Base-by-base conservation (phyloP, 108 stramenopile species). In the Nannochloropsis gaditana region DNA sequence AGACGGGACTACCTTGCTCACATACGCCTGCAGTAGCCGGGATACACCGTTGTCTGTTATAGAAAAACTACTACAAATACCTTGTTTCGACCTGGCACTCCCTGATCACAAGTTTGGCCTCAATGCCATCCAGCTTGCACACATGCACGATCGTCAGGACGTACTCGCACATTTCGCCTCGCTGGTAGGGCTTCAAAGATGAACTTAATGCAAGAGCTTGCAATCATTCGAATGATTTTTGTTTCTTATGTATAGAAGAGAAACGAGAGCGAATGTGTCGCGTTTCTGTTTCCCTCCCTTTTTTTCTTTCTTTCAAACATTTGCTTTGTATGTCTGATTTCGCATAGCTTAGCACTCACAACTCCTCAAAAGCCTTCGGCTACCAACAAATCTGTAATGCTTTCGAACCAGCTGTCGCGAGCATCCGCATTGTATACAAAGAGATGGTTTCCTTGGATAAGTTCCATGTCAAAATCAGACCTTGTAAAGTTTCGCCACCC, bases 41-140 rank as follows among this genome's bases (percentile, higher is more conserved):
- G 15, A 15, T 73, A 73, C n/a, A n/a, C 59, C 59, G 3, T n/a
- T 73, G 19, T n/a, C 59, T n/a, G n/a, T 73, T n/a, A 73, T 73
- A 15, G 59, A 73, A n/a, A 15, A 73, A 73, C 59, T 73, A n/a
- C 2, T 73, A n/a, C 19, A 73, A 73, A 73, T 73, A n/a, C 59
- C 59, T 6, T 73, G 59, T n/a, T n/a, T 73, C n/a, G 59, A 73
- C n/a, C 59, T 73, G 59, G 59, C 19, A 15, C 59, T 73, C 59
- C 59, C 59, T 5, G 59, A 73, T n/a, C 59, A n/a, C 15, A 73
- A 73, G 59, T n/a, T 15, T 73, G 59, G 59, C 15, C 59, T 73
- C 59, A 73, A 73, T 73, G 59, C 59, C 8, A 73, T 73, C n/a
- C 59, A 73, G 59, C 59, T 73, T 3, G 59, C 59, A 73, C 59